A percentile compares a stretch with the other conserved stretches of the same genome.
phyloP scores from a whole-genome alignment of 805 yeast genomes.

The Cyberlindnera americana region DNA sequence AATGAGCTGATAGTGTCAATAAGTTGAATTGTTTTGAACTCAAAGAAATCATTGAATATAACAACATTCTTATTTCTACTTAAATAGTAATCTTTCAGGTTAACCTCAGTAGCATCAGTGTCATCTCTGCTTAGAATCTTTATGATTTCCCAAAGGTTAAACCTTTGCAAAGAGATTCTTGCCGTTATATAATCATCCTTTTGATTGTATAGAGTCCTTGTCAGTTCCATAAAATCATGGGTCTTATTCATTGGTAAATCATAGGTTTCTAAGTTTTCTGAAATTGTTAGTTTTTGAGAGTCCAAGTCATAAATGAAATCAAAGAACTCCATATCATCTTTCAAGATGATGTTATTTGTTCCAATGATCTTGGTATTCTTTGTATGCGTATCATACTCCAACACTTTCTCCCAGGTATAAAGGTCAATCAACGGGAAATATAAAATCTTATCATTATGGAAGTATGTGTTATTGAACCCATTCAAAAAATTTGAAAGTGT shows the following conservation, averaged over 20 bases:
- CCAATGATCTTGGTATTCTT: constrained; percentile 49
- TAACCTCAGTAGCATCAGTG: constrained; percentile 18
- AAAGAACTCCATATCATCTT: constrained; percentile 51
- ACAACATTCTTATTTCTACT: constrained; percentile 30
- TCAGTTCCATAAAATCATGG: constrained; percentile 20
- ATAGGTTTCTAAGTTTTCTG: constrained; percentile 13
- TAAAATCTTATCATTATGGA: constrained; percentile 37
- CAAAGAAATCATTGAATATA: constrained; percentile 32
- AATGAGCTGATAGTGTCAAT: constrained; percentile 21
- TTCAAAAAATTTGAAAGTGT: constrained; percentile 37
- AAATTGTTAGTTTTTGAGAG: constrained; percentile 32
- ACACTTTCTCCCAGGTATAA: constrained; percentile 46
- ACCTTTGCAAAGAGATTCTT: constrained; percentile 27
- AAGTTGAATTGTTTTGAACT: constrained; percentile 24
- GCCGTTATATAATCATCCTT: constrained; percentile 30
- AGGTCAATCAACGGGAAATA: constrained; percentile 61
- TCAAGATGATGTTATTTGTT: constrained; percentile 63
- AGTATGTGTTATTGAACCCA: constrained; percentile 41
- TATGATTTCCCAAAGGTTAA: constrained; percentile 32
- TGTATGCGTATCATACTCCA: constrained; percentile 23
- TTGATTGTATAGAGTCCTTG: constrained; percentile 12
- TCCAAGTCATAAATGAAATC: constrained; percentile 63
- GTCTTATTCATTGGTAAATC: constrained; percentile 20
- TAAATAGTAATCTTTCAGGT: constrained; percentile 31
- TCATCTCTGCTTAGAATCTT: constrained; percentile 23